phyloP scores from a whole-genome alignment of 2,329 filamentous ascomycete species.

The Metarhizium brunneum region DNA sequence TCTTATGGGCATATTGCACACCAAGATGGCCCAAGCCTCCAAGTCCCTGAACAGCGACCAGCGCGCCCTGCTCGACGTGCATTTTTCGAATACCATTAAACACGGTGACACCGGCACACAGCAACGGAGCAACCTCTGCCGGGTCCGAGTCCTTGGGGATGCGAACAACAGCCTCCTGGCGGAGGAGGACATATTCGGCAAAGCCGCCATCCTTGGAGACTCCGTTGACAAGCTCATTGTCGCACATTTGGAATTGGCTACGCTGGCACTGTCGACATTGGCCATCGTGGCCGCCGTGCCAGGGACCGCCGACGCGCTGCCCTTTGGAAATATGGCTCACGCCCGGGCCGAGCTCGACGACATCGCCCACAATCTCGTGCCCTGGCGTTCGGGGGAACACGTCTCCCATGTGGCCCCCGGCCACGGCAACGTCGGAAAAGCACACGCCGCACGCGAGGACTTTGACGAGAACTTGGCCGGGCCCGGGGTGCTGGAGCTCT shows the following conservation, averaged over 20 bases:
- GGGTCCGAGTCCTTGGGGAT: slow-evolving; percentile 45
- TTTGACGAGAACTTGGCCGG: slow-evolving; percentile 58
- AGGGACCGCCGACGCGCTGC: slow-evolving; percentile 49
- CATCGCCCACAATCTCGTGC: slow-evolving; percentile 59
- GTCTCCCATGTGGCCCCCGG: slow-evolving; percentile 39
- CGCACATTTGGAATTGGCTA: slow-evolving; percentile 60
- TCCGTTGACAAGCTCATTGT: slow-evolving; percentile 54
- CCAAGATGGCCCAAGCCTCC: slow-evolving; percentile 71
- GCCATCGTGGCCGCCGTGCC: slow-evolving; percentile 45
- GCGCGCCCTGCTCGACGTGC: slow-evolving; percentile 39
- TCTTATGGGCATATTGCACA: slow-evolving; percentile 64
- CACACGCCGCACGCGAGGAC: slow-evolving; percentile 65
- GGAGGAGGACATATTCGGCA: slow-evolving; percentile 52
- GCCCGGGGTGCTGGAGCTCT: slow-evolving; percentile 44
- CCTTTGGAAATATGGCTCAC: slow-evolving; percentile 48
- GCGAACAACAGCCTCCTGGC: slow-evolving; percentile 49
- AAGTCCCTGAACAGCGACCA: slow-evolving; percentile 56
- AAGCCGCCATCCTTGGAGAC: slow-evolving; percentile 58
- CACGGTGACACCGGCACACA: slow-evolving; percentile 57
- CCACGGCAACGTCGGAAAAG: slow-evolving; percentile 44
- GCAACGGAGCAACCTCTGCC: slow-evolving; percentile 46
- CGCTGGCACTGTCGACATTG: slow-evolving; percentile 54
- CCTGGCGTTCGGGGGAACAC: slow-evolving; percentile 55
- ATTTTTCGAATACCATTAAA: slow-evolving; percentile 51
- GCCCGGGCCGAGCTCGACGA: slow-evolving; percentile 47